Percentiles rank a stretch among this genome's conserved stretches.
These are phyloP conservation scores for Dendrostoma leiphaemia DNA, from an alignment of 2,329 filamentous ascomycete genomes.

Conservation along the genomic window DNA sequence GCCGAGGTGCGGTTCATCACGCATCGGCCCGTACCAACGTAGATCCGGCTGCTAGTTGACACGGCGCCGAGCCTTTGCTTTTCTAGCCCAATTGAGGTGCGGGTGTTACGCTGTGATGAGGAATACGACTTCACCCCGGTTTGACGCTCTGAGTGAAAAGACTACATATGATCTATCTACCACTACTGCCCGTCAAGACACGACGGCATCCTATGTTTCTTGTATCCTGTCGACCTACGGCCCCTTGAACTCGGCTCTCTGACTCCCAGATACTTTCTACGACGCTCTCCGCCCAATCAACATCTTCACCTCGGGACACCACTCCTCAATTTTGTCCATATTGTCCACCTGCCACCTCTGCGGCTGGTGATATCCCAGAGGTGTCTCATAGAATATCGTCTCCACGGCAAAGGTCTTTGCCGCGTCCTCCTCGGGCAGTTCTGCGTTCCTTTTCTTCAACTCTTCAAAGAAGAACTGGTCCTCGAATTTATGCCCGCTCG, in stretches of 20 bases:
- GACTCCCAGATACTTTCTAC: background rate
- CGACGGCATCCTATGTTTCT: too few relatives aligned
- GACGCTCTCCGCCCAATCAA: constrained; percentile 16
- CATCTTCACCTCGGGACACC: constrained; percentile 20
- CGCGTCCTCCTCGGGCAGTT: constrained; percentile 25
- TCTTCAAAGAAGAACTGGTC: constrained; percentile 31
- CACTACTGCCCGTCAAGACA: too few relatives aligned
- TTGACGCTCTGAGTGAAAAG: background rate
- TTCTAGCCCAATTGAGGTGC: background rate
- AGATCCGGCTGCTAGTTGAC: background rate
- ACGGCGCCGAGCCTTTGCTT: background rate
- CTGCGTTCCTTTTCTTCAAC: constrained; percentile 24
- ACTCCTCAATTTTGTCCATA: constrained; percentile 14
- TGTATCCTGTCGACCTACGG: too few relatives aligned
- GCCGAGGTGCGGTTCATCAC: background rate
- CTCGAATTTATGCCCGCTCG: constrained; percentile 25
- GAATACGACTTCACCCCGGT: background rate
- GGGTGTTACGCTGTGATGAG: background rate
- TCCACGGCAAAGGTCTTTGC: constrained; percentile 30
- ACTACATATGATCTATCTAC: too few relatives aligned
- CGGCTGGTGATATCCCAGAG: constrained; percentile 28
- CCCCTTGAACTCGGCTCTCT: too few relatives aligned
- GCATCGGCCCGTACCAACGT: background rate
- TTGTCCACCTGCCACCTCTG: constrained; percentile 18
- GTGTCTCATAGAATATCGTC: constrained; percentile 28